phyloP scores from a whole-genome alignment of 257 asterid genomes.

The Euphrasia confusa region DNA sequence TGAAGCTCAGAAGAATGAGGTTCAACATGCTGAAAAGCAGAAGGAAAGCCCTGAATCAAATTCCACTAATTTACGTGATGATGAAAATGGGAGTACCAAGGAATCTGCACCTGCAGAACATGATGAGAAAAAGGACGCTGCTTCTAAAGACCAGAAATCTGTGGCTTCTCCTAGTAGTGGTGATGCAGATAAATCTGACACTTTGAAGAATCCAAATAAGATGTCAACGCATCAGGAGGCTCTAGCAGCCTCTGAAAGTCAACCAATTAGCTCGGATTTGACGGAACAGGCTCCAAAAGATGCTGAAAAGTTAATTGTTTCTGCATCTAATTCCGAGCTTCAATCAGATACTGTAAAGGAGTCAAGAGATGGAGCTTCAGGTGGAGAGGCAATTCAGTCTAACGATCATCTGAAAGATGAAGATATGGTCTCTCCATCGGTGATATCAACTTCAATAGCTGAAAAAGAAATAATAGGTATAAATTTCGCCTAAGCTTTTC shows the following conservation, averaged over 20 bases:
- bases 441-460: slow-evolving; percentile 32
- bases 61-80: slow-evolving; percentile 22
- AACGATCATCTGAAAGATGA: slow-evolving; percentile 50
- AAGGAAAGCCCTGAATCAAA: slow-evolving; percentile 36
- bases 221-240: slow-evolving; percentile 30
- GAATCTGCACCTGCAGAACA: slow-evolving; percentile 35
- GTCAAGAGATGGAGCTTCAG: slow-evolving; percentile 42
- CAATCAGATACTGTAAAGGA: slow-evolving; percentile 50
- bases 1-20: slow-evolving; percentile 38
- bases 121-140: slow-evolving; percentile 31
- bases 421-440: slow-evolving; percentile 34
- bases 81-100: slow-evolving; percentile 34
- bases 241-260: slow-evolving; percentile 30
- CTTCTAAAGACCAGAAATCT: slow-evolving; percentile 37
- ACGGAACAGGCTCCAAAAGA: slow-evolving; percentile 36
- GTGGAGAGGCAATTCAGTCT: slow-evolving; percentile 34
- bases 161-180: slow-evolving; percentile 33
- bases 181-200: slow-evolving; percentile 34
- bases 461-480: slow-evolving; percentile 50
- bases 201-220: slow-evolving; percentile 36
- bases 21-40: slow-evolving; percentile 35
- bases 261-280: slow-evolving; percentile 35
- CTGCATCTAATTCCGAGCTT: slow-evolving; percentile 44
- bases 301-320: slow-evolving; percentile 36
- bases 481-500: slow-evolving; percentile 10